Evolutionary conservation across 768 basidiomycete genomes (phyloP).

Genomic region (Tremella fuciformis): DNA sequence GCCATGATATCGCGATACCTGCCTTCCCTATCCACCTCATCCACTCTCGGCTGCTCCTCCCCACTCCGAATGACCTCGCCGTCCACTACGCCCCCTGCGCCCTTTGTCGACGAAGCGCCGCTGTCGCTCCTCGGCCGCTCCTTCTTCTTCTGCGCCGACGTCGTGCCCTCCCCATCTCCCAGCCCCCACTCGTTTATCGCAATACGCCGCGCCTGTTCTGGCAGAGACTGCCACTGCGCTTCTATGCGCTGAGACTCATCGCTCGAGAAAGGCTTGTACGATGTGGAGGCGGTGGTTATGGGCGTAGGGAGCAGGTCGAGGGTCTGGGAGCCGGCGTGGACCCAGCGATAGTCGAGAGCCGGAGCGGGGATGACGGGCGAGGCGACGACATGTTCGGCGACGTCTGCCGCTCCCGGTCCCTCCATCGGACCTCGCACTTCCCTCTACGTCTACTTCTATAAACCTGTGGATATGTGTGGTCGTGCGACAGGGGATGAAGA

Average conservation of each 20-base stretch:
- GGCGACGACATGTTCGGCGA: constrained; percentile 4
- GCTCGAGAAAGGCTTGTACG: constrained; percentile 45
- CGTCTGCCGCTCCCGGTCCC: neutral
- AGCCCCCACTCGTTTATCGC: constrained; percentile 33
- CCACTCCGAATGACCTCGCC: constrained; percentile 18
- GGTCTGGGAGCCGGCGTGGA: constrained; percentile 49
- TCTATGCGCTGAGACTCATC: constrained; percentile 44
- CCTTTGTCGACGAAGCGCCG: neutral
- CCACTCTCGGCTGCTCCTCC: constrained; percentile 23
- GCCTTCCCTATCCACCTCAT: constrained; percentile 22
- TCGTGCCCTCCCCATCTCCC: constrained; percentile 40
- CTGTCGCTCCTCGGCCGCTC: constrained; percentile 21
- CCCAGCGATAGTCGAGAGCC: constrained; percentile 38
- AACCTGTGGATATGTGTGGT: too few relatives aligned
- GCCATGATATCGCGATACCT: constrained; percentile 31
- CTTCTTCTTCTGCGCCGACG: constrained; percentile 30
- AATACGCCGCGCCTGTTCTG: constrained; percentile 23
- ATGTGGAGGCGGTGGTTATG: constrained; percentile 40
- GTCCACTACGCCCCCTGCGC: neutral
- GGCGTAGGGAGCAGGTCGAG: constrained; percentile 47
- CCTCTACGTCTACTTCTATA: too few relatives aligned
- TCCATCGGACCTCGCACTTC: too few relatives aligned
- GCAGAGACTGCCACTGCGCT: constrained; percentile 28
- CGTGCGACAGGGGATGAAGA: neutral
- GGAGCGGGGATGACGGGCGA: constrained; percentile 35